Evolutionary conservation across 306 rosid species (phyloP).

Genomic region (barrel medic (Medicago truncatula)): MtrunA17r5.0-ANR NC_053044.1:11604001-11604500

Average conservation of each 20-base stretch:
- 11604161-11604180: conserved; percentile 24
- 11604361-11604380: conserved; percentile 32
- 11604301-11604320: conserved; percentile 42
- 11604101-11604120: conserved; percentile 19
- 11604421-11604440: conserved; percentile 40
- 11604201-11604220: conserved; percentile 18
- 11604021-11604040: conserved; percentile 39
- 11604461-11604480: conserved; percentile 8
- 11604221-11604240: conserved; percentile 47
- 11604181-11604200: conserved; percentile 24
- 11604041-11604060: conserved; percentile 40
- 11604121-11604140: conserved; percentile 32
- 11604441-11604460: conserved; percentile 45
- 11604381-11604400: conserved; percentile 22
- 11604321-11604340: conserved; percentile 36
- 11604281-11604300: conserved; percentile 48
- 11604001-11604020: conserved; percentile 27
- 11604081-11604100: conserved; percentile 29
- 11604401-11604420: conserved; percentile 2
- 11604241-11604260: conserved; percentile 69
- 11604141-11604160: conserved; percentile 25
- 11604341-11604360: neutral
- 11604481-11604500: conserved; percentile 35
- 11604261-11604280: conserved; percentile 61
- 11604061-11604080: conserved; percentile 42